These are phyloP conservation scores for Debaryomyces prosopidis DNA, from an alignment of 805 yeast genomes.

Conservation along the genomic window DNA sequence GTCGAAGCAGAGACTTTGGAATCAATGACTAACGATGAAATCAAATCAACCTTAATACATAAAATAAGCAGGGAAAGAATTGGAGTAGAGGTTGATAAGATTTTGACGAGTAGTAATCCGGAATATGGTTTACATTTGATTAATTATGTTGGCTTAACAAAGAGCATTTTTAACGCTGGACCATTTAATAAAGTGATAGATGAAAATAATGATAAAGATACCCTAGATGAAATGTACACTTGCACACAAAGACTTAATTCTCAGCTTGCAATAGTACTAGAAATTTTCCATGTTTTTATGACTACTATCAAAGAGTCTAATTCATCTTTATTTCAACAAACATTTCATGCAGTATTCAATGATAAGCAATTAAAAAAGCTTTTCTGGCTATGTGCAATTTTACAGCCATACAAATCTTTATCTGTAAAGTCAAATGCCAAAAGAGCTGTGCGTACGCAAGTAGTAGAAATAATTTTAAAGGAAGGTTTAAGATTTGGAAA, in stretches of 20 bases:
- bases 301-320: background rate
- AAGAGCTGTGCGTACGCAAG: slow-evolving; percentile 34
- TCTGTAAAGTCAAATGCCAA: slow-evolving; percentile 38
- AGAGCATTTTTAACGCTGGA: slow-evolving; percentile 53
- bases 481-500: slow-evolving; percentile 72
- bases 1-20: slow-evolving; percentile 58
- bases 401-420: slow-evolving; percentile 49
- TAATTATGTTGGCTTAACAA: slow-evolving; percentile 53
- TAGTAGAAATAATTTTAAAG: slow-evolving; percentile 53
- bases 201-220: slow-evolving; percentile 15
- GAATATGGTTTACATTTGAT: slow-evolving; percentile 62
- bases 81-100: slow-evolving; percentile 82
- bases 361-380: slow-evolving; percentile 16
- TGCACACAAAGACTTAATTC: slow-evolving; percentile 10
- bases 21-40: slow-evolving; percentile 64
- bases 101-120: slow-evolving; percentile 64
- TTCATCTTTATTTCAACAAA: background rate
- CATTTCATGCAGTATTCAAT: background rate
- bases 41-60: slow-evolving; percentile 57
- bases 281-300: slow-evolving; percentile 19
- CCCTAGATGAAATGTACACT: slow-evolving; percentile 15
- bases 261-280: background rate
- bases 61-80: slow-evolving; percentile 90
- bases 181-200: slow-evolving; percentile 16
- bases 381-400: slow-evolving; percentile 50